Evolutionary conservation across 148 eudicot genomes (phyloP), one percentile per base, ranked within the genome.

Genomic region (Vaccinium darrowii): DNA sequence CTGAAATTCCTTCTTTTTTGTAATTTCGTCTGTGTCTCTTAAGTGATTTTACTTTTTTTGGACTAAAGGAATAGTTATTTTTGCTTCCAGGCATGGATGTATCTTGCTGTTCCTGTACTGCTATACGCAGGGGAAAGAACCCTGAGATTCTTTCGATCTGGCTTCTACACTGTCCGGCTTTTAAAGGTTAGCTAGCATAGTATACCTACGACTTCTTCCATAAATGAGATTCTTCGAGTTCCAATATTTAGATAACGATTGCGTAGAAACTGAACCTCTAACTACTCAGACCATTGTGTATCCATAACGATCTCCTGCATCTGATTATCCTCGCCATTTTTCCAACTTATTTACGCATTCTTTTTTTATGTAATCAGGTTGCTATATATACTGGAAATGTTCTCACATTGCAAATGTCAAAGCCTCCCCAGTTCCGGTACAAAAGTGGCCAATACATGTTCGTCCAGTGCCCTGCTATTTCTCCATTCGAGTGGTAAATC

Each of bases 361-460:
- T 74, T 84, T 23, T 57, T 65, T 90, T 67, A 76, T 65, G 82
- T 21, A 57, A n/a, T 79, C 81, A 97, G 99, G 98, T 89, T 83
- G 95, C 96, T 47, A 92, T 97, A 83, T 94, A 95, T 88, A 91
- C 95, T 9, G 99, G 99, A 89, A 89, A 93, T 81, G 98, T 94
- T 75, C 98, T 97, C 76, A 90, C 96, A 7, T 88, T 97, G 85
- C 98, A 95, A 89, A 97, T 97, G 98, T 90, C 98, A 83, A 97
- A 97, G 86, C 99, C 99, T 56, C 87, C 93, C 65, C 93, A 93
- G 74, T 97, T 95, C 74, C 92, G 92, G 62, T 94, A 95, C 84
- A 97, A 91, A 90, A 94, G 99, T 91, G 99, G 99, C 49, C 99
- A 97, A 82, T 97, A 97, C 85, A 95, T 97, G 96, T 97, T 95